Conservation (phyloP, 2,329 filamentous ascomycete species). For the Fusarium albosuccineum region DNA sequence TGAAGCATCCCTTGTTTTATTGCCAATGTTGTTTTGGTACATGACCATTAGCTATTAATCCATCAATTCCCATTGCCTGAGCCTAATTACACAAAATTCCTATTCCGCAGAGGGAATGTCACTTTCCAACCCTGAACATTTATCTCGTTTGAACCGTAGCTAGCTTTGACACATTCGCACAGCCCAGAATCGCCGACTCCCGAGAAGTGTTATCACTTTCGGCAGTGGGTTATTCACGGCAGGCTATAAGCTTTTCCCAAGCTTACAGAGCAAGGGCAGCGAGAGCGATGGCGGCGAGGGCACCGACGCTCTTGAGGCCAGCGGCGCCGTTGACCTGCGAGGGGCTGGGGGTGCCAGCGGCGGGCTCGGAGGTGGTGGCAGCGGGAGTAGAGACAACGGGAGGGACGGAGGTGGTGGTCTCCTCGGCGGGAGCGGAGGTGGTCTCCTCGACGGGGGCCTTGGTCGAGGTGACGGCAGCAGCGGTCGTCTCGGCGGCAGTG, state of each 20-base stretch:
- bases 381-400: slow-evolving; percentile 14
- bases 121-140: no score
- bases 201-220: no score
- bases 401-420: slow-evolving; percentile 26
- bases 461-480: neutral
- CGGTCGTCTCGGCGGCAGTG: slow-evolving; percentile 48
- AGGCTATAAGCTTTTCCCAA: neutral
- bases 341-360: slow-evolving; percentile 24
- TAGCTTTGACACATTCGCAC: neutral
- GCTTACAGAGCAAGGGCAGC: slow-evolving; percentile 55
- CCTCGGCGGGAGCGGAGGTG: slow-evolving; percentile 9
- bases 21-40: slow-evolving; percentile 27
- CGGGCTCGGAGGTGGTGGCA: slow-evolving; percentile 22
- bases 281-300: slow-evolving; percentile 50
- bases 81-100: slow-evolving; percentile 6
- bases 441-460: slow-evolving; percentile 4
- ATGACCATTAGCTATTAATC: slow-evolving; percentile 40
- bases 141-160: neutral
- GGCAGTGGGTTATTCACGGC: no score
- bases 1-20: slow-evolving; percentile 35
- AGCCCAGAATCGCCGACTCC: slow-evolving; percentile 16
- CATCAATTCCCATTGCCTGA: slow-evolving; percentile 1
- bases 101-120: neutral
- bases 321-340: slow-evolving; percentile 48
- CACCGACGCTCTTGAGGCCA: slow-evolving; percentile 49